Conservation (phyloP, 2,329 filamentous ascomycete species). For the Sclerotinia borealis region DNA sequence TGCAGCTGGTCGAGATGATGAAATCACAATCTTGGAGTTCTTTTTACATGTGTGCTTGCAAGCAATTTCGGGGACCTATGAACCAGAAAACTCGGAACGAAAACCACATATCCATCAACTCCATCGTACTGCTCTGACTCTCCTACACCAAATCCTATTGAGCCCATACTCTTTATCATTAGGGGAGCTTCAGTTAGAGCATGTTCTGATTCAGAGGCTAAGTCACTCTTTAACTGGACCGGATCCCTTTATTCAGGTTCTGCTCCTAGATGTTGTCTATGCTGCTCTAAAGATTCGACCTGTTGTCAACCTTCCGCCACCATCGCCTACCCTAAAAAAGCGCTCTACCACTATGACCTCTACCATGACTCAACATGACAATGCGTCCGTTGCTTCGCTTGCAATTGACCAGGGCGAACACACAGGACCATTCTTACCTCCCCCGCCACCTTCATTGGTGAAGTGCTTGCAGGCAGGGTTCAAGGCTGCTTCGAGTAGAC, state of each 20-base stretch:
- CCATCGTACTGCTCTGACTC: slow-evolving; percentile 62
- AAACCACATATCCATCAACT: slow-evolving; percentile 56
- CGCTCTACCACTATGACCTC: slow-evolving; percentile 18
- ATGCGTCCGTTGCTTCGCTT: slow-evolving; percentile 36
- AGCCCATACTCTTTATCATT: slow-evolving; percentile 56
- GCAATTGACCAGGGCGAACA: slow-evolving; percentile 38
- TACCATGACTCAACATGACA: slow-evolving; percentile 11
- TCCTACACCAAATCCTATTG: slow-evolving; percentile 63
- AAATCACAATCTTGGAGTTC: slow-evolving; percentile 60
- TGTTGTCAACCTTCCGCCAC: slow-evolving; percentile 17
- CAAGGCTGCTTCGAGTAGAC: slow-evolving; percentile 63
- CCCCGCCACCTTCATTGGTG: slow-evolving; percentile 67
- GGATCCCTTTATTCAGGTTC: slow-evolving; percentile 67
- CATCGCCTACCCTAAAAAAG: slow-evolving; percentile 28
- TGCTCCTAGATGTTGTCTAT: slow-evolving; percentile 73
- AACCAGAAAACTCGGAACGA: slow-evolving; percentile 34
- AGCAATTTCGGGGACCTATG: slow-evolving; percentile 47
- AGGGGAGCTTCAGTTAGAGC: slow-evolving; percentile 61
- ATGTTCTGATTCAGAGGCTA: slow-evolving; percentile 63
- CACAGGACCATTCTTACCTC: slow-evolving; percentile 36
- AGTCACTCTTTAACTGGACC: slow-evolving; percentile 51
- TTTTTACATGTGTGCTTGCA: slow-evolving; percentile 60
- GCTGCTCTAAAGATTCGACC: slow-evolving; percentile 61
- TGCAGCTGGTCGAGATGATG: slow-evolving; percentile 47
- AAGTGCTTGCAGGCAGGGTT: slow-evolving; percentile 79